A percentile compares a stretch with the other conserved stretches of the same genome.
phyloP scores from a whole-genome alignment of 768 basidiomycete genomes.

The Favolaschia claudopus region DNA sequence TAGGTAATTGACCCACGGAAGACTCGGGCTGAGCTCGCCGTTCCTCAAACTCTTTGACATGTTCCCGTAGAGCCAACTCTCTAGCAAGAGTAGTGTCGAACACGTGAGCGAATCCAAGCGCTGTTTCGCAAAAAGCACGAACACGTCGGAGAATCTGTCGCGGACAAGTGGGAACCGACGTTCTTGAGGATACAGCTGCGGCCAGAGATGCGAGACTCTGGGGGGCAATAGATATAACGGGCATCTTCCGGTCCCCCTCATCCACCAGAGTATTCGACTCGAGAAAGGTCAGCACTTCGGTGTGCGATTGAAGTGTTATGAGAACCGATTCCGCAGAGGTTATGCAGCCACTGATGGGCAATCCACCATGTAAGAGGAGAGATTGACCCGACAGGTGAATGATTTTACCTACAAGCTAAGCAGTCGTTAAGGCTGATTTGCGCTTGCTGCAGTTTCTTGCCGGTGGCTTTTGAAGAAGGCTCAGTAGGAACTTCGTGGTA shows the following conservation, averaged over 20 bases:
- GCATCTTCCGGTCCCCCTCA: conserved; percentile 54
- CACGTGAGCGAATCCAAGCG: conserved; percentile 80
- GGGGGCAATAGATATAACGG: conserved; percentile 89
- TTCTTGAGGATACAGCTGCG: conserved; percentile 60
- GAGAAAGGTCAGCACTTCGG: conserved; percentile 87
- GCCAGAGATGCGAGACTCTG: conserved; percentile 87
- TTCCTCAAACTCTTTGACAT: conserved; percentile 81
- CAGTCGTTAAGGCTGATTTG: conserved; percentile 98
- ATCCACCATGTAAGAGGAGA: not conserved
- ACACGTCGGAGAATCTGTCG: conserved; percentile 74
- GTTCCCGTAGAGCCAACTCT: conserved; percentile 84
- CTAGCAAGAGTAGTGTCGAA: conserved; percentile 97
- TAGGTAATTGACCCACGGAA: conserved; percentile 65
- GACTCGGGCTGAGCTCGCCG: conserved; percentile 51
- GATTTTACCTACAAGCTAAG: conserved; percentile 90
- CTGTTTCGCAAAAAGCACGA: conserved; percentile 68
- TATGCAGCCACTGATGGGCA: conserved; percentile 91
- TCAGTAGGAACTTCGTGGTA: conserved; percentile 83
- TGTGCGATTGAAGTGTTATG: conserved; percentile 94
- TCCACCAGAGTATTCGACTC: conserved; percentile 55
- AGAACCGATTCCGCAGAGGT: conserved; percentile 98
- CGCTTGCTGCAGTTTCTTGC: conserved; percentile 85
- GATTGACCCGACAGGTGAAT: not conserved
- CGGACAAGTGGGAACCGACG: conserved; percentile 53
- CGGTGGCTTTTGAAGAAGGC: conserved; percentile 24